phyloP scores from a whole-genome alignment of 129 eudicot genomes.

The Apium graveolens region DNA sequence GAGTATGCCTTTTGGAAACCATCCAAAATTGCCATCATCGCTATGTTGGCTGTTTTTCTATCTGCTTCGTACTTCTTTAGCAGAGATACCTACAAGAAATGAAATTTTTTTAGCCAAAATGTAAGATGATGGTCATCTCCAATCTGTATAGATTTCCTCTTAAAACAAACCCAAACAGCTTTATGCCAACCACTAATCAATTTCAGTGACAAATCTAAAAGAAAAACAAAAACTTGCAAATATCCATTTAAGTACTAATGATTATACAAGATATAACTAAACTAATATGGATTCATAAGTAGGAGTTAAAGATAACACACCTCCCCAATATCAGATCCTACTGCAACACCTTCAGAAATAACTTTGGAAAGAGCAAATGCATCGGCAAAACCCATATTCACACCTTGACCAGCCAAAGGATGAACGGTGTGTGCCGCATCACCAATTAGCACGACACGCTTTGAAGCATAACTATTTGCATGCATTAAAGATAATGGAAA shows the following conservation, averaged over 20 bases:
- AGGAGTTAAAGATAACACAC: conserved; percentile 24
- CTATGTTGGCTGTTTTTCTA: conserved; percentile 63
- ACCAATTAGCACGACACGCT: conserved; percentile 72
- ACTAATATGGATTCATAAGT: not conserved
- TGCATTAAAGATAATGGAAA: conserved; percentile 89
- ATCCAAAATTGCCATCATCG: conserved; percentile 91
- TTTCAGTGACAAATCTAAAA: not conserved
- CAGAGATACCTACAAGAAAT: conserved; percentile 44
- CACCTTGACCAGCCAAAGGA: conserved; percentile 99
- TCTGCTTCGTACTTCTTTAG: conserved; percentile 73
- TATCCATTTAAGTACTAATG: not conserved
- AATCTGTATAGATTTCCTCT: not conserved
- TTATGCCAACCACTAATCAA: not conserved
- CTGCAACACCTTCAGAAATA: conserved; percentile 78
- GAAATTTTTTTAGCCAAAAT: not conserved
- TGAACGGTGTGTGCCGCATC: conserved; percentile 98
- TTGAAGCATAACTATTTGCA: conserved; percentile 51
- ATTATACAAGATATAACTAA: not conserved
- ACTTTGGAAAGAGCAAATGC: conserved; percentile 63
- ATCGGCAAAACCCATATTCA: conserved; percentile 95
- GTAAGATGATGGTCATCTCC: not conserved
- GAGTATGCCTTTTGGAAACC: conserved; percentile 93
- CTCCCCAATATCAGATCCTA: conserved; percentile 96
- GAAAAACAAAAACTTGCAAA: not conserved
- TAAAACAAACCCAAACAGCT: not conserved